Evolutionary conservation across 169 alveolate genomes (phyloP).

Genomic region (Plasmodium knowlesi): DNA sequence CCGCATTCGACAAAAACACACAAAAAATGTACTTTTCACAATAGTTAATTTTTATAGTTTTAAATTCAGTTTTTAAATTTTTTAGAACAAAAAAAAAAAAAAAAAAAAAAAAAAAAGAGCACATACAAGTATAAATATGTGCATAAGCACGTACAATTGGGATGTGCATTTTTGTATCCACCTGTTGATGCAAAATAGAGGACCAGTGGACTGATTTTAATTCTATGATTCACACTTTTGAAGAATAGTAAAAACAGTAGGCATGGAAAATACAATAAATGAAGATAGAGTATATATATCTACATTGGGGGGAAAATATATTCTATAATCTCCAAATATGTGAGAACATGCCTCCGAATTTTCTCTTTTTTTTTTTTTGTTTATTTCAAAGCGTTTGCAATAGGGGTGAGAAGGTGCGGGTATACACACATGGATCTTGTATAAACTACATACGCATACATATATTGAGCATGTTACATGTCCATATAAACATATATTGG

Average conservation of each 20-base stretch:
- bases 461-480: background rate
- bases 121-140: background rate
- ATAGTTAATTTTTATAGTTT: background rate
- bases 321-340: background rate
- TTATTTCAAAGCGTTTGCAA: background rate
- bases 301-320: background rate
- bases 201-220: background rate
- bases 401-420: background rate
- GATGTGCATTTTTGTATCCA: background rate
- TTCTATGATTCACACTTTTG: background rate
- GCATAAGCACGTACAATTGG: background rate
- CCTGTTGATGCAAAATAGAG: background rate
- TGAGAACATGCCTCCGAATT: background rate
- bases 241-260: background rate
- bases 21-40: background rate
- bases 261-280: background rate
- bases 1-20: background rate
- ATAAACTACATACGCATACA: background rate
- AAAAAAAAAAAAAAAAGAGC: background rate
- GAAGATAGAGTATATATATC: background rate
- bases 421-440: background rate
- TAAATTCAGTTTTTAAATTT: background rate
- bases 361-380: background rate
- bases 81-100: background rate
- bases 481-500: background rate